Base-by-base conservation (phyloP, 805 yeast genomes). In the Middelhovenomyces tepae region DNA sequence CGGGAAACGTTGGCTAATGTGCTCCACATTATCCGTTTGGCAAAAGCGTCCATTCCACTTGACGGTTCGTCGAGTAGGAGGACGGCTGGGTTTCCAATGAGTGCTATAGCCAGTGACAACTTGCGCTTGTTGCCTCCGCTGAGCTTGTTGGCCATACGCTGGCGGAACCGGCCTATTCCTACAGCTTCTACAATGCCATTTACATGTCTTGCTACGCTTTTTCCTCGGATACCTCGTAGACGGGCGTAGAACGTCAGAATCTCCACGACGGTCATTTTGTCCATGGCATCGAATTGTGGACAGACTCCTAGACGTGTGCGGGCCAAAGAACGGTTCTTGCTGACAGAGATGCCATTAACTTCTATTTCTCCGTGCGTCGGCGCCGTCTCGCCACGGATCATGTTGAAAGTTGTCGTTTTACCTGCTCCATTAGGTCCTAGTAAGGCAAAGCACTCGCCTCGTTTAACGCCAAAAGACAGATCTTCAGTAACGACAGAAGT, bases 201-300 rank as follows among this genome's bases (percentile, higher is more conserved):
- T 26, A 56, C 57, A 25, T 56, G 54, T 28, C 39, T 41, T 7
- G 38, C 39, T 6, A 50, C 35, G 10, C 42, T 40, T 9, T 20
- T 35, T 5, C 13, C 5, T 15, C 8, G 19, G 22, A 56, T 36
- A 2, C 60, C 60, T 18, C 57, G 49, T 14, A 57, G 42, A 20
- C 42, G 40, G 5, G 53, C 59, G 37, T 56, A 56, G 37, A 55
- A 54, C 21, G 43, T 36, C 21, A 56, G 40, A 16, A 47, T 53
- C 35, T 57, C 57, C 1, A 39, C 39, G 6, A 57, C 61, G 3
- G 50, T 55, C 50, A 56, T 40, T 32, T 45, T 48, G 28, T 56
- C 61, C 46, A 56, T 53, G n/a, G 61, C 60, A 37, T 56, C 61
- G 39, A 56, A 56, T 38, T 56, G 61, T 3, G 61, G 61, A 32